Conservation (phyloP, 2,329 filamentous ascomycete genomes). For the Cadophora luteo-olivacea region DNA sequence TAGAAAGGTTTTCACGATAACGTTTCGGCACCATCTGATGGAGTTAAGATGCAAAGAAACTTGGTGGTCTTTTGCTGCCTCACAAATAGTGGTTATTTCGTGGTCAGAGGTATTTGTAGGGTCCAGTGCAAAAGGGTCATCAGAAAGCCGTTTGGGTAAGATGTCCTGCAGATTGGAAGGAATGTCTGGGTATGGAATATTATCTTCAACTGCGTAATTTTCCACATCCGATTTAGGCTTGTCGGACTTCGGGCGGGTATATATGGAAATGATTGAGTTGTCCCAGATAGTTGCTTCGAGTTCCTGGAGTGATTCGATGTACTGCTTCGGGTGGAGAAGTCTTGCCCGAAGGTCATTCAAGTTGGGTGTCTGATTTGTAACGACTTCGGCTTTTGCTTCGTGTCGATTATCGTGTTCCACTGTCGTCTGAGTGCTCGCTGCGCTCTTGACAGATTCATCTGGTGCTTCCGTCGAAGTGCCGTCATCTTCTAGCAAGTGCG, state of each 20-base stretch:
- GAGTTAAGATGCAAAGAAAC: background rate
- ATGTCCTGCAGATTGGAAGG: constrained; percentile 17
- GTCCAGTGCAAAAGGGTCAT: constrained; percentile 17
- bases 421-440: constrained; percentile 17
- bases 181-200: constrained; percentile 15
- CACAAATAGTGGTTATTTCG: constrained; percentile 21
- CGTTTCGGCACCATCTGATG: constrained; percentile 15
- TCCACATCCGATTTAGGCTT: background rate
- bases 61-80: background rate
- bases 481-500: constrained; percentile 7
- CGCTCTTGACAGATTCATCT: constrained; percentile 14
- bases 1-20: constrained; percentile 11
- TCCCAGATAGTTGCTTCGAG: constrained; percentile 12
- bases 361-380: background rate
- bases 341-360: constrained; percentile 17
- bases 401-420: background rate
- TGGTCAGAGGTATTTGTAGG: constrained; percentile 21
- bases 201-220: constrained; percentile 6
- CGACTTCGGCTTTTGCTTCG: constrained; percentile 1
- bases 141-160: constrained; percentile 18
- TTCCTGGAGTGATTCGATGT: constrained; percentile 15
- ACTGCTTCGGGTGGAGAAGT: constrained; percentile 7
- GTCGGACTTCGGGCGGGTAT: background rate
- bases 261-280: constrained; percentile 15
- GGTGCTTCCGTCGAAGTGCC: constrained; percentile 8